A percentile compares a stretch with the other conserved stretches of the same genome.
Conservation (phyloP, 129 eudicot species). For the Arctium minus region DNA sequence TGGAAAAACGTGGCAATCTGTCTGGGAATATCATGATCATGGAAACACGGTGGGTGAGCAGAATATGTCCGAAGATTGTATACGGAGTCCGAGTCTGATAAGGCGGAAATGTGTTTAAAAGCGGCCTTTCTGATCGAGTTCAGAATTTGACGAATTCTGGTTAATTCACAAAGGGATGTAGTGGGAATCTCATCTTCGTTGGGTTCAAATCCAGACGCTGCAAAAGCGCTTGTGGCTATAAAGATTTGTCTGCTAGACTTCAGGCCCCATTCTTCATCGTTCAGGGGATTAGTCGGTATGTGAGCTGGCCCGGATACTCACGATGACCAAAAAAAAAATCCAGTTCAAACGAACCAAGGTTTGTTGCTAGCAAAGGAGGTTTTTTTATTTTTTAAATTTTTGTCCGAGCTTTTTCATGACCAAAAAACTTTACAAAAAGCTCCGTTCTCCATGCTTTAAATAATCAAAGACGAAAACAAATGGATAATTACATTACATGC, state of each 20-base stretch:
- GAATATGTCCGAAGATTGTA: background rate
- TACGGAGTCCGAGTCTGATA: constrained; percentile 7
- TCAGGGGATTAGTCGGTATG: background rate
- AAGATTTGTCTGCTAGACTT: background rate
- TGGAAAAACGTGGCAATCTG: background rate
- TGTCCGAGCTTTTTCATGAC: no score
- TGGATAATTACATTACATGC: background rate
- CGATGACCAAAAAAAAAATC: background rate
- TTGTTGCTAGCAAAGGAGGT: no score
- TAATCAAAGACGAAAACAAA: background rate
- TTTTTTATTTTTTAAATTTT: no score
- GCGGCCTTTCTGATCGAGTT: background rate
- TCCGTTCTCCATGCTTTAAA: background rate
- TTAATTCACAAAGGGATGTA: no score
- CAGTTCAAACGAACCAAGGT: background rate
- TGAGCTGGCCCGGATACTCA: background rate
- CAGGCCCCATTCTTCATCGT: background rate
- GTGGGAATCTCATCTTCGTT: no score
- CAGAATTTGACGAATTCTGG: background rate
- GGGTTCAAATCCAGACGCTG: background rate
- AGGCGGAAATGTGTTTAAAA: constrained; percentile 7
- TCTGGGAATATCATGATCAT: no score
- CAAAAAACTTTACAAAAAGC: background rate
- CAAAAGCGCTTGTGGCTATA: background rate
- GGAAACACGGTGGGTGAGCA: background rate